phyloP scores from a whole-genome alignment of 306 rosid species.

The Pueraria montana region DNA sequence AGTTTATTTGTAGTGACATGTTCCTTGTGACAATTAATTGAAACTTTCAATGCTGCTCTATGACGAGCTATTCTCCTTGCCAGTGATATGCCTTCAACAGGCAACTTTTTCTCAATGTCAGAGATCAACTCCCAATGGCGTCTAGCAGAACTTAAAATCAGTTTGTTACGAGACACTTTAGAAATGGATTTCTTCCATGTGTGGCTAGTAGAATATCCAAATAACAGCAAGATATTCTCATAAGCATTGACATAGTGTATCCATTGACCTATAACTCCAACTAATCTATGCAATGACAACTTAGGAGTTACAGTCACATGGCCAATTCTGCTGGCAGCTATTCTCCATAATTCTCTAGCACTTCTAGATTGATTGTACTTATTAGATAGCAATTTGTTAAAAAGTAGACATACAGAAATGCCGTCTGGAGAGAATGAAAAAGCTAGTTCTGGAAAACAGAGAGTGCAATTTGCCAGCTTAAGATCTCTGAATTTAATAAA shows the following conservation, averaged over 20 bases:
- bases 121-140: constrained; percentile 70
- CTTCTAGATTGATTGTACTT: constrained; percentile 64
- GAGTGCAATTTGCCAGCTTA: constrained; percentile 63
- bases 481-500: constrained; percentile 63
- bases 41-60: constrained; percentile 69
- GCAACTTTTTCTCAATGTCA: constrained; percentile 77
- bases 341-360: constrained; percentile 84
- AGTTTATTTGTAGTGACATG: constrained; percentile 39
- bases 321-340: constrained; percentile 77
- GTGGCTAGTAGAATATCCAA: constrained; percentile 68
- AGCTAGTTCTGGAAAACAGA: constrained; percentile 70
- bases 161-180: constrained; percentile 59
- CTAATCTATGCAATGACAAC: constrained; percentile 66
- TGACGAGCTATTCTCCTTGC: constrained; percentile 85
- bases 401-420: constrained; percentile 59
- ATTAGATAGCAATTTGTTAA: constrained; percentile 57
- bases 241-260: constrained; percentile 79
- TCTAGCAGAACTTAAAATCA: constrained; percentile 59
- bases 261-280: constrained; percentile 70
- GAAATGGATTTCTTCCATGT: constrained; percentile 60
- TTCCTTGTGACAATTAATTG: constrained; percentile 49
- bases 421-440: constrained; percentile 71
- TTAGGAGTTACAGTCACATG: constrained; percentile 56
- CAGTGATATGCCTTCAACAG: constrained; percentile 79
- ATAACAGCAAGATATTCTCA: constrained; percentile 63